A percentile compares a stretch with the other conserved stretches of the same genome.
phyloP scores from a whole-genome alignment of 352 stramenopile species.

The Peronosclerospora sorghi region DNA sequence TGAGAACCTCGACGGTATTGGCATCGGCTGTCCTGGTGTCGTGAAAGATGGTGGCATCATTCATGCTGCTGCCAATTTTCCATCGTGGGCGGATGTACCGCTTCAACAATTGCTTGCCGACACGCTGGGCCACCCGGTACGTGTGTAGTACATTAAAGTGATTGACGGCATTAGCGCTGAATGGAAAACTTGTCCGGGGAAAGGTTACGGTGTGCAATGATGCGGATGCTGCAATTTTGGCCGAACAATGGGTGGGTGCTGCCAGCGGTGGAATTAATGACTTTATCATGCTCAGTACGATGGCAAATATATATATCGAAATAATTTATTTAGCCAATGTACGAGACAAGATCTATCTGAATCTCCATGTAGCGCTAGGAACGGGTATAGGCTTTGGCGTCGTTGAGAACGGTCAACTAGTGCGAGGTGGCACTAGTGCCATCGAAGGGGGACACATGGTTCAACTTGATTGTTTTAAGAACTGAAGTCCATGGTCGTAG shows the following conservation, averaged over 20 bases:
- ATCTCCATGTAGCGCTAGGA: constrained; percentile 38
- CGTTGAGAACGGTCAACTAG: constrained; percentile 49
- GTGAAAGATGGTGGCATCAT: constrained; percentile 39
- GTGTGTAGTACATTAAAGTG: background rate
- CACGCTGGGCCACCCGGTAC: constrained; percentile 21
- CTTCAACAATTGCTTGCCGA: constrained; percentile 43
- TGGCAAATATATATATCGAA: too few relatives aligned
- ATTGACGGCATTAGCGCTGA: background rate
- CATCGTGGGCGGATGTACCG: constrained; percentile 48
- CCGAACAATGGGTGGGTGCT: constrained; percentile 70
- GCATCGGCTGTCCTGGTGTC: constrained; percentile 56
- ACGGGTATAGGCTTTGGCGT: constrained; percentile 65
- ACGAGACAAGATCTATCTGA: too few relatives aligned
- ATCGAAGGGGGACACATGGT: constrained; percentile 80
- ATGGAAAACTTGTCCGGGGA: constrained; percentile 1
- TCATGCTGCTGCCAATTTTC: constrained; percentile 58
- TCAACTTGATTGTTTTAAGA: constrained; percentile 52
- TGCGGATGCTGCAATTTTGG: constrained; percentile 67
- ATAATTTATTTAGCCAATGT: too few relatives aligned
- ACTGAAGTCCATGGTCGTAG: constrained; percentile 29
- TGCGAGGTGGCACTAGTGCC: constrained; percentile 50
- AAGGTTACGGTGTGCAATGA: constrained; percentile 64
- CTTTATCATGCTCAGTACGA: constrained; percentile 78
- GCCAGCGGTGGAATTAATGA: constrained; percentile 45
- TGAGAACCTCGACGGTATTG: constrained; percentile 31